Conservation (phyloP, 2,329 filamentous ascomycete species). For the Sporothrix protearum region DNA sequence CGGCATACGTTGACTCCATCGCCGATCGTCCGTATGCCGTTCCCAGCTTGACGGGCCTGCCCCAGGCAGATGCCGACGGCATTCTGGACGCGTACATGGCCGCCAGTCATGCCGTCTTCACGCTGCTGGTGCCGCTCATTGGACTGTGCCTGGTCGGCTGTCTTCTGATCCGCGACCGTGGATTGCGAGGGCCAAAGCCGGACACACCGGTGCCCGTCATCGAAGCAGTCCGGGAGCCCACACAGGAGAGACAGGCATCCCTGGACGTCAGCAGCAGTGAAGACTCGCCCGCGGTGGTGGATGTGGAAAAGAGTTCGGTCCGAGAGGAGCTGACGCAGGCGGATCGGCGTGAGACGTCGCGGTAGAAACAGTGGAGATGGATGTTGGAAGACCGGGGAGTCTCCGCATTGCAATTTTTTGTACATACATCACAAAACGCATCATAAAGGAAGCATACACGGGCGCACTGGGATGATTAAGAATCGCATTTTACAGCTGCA, state of each 20-base stretch:
- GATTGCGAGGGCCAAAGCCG: conserved; percentile 34
- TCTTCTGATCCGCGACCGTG: conserved; percentile 50
- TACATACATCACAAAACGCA: neutral
- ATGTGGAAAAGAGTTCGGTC: neutral
- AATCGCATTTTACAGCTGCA: too few relatives aligned
- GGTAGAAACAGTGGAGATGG: too few relatives aligned
- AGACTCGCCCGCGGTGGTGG: neutral
- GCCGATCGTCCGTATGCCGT: conserved; percentile 33
- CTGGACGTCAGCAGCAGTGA: neutral
- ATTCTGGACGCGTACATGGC: conserved; percentile 32
- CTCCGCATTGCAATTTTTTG: neutral
- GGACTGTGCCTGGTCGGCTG: conserved; percentile 49
- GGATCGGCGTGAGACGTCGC: neutral
- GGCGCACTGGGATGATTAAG: neutral
- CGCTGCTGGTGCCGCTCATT: conserved; percentile 53
- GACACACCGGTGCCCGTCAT: neutral
- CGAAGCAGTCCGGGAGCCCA: neutral
- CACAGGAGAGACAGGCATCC: neutral
- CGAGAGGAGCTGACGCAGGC: neutral
- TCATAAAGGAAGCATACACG: neutral
- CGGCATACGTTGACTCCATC: conserved; percentile 26
- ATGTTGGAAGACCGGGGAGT: too few relatives aligned
- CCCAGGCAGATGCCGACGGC: conserved; percentile 12
- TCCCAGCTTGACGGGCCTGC: conserved; percentile 20
- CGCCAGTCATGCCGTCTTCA: conserved; percentile 55